These are phyloP conservation scores for Emmonsia crescens DNA, from an alignment of 2,329 filamentous ascomycete genomes.

Conservation along the genomic window DNA sequence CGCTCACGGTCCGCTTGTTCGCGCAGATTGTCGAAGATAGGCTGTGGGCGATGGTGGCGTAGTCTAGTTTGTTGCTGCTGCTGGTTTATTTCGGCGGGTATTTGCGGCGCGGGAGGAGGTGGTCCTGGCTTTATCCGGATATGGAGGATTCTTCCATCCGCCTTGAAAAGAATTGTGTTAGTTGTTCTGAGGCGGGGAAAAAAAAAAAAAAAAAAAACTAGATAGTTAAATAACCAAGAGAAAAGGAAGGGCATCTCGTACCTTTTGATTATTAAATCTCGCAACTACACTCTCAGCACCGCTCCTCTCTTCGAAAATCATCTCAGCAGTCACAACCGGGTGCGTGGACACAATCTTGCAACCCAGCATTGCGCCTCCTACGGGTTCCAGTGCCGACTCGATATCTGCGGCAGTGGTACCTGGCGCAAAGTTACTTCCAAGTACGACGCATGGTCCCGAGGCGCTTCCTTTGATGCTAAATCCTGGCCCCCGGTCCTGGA, in stretches of 20 bases:
- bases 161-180: conserved; percentile 27
- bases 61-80: conserved; percentile 7
- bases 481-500: conserved; percentile 24
- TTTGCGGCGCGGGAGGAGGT: neutral
- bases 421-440: conserved; percentile 54
- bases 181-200: neutral
- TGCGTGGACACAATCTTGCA: conserved; percentile 44
- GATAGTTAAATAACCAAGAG: neutral
- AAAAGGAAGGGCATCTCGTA: conserved; percentile 22
- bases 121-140: conserved; percentile 41
- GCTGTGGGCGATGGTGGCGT: conserved; percentile 9
- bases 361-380: conserved; percentile 42
- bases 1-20: conserved; percentile 33
- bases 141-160: conserved; percentile 50
- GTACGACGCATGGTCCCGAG: conserved; percentile 45
- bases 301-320: conserved; percentile 45
- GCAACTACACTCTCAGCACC: conserved; percentile 50
- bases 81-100: conserved; percentile 5
- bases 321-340: conserved; percentile 50
- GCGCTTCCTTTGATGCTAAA: conserved; percentile 47
- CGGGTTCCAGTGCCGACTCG: conserved; percentile 46
- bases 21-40: conserved; percentile 26
- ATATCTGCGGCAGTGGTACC: conserved; percentile 57
- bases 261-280: conserved; percentile 54
- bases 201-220: neutral